Evolutionary conservation across 2,329 filamentous ascomycete species (phyloP), one percentile per base, ranked within the genome.

Genomic region (Niveomyces coronatus): DNA sequence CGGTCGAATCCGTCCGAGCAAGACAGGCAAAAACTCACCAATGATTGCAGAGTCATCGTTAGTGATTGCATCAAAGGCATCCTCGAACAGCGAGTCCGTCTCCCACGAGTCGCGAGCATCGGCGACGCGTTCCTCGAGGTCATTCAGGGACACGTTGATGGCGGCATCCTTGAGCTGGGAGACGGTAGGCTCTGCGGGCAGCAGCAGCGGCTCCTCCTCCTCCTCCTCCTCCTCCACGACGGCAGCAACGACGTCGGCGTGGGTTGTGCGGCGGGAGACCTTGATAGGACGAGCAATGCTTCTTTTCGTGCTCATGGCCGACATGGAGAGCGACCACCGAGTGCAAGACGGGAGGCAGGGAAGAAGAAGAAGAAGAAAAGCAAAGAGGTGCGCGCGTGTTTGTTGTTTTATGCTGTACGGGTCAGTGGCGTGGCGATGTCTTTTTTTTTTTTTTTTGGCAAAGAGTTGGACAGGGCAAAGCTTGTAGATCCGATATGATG

Each of bases 31-130:
- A 51, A 44, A 56, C 60, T 59, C 53, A 70, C 71, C 63, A 51
- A 68, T 63, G 39, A 49, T 52, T 26, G 55, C 23, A 22, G 37
- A 39, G 15, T 22, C 23, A n/a, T 78, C 70, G 31, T 76, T 68
- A 31, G 63, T 62, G 44, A 80, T 53, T 40, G 75, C 68, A 39
- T 79, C 71, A 37, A 82, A 62, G 23, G 69, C 64, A 49, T 81
- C 77, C 44, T 76, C 75, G 44, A 76, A 77, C 3, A 82, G 57
- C 18, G 76, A 81, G 46, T 79, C 71, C 5, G 69, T 71, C 48
- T 80, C 77, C 76, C 75, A 80, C 10, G 68, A 68, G 35, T 74
- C 70, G 40, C 60, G 61, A 4, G 67, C 62, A 41, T 73, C 69
- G 20, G 64, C 65, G 45, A 72, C 63, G 48, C 65, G 62, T 45